Evolutionary conservation across 805 yeast genomes (phyloP), one percentile per base, ranked within the genome.

Genomic region (Candida verbasci): DNA sequence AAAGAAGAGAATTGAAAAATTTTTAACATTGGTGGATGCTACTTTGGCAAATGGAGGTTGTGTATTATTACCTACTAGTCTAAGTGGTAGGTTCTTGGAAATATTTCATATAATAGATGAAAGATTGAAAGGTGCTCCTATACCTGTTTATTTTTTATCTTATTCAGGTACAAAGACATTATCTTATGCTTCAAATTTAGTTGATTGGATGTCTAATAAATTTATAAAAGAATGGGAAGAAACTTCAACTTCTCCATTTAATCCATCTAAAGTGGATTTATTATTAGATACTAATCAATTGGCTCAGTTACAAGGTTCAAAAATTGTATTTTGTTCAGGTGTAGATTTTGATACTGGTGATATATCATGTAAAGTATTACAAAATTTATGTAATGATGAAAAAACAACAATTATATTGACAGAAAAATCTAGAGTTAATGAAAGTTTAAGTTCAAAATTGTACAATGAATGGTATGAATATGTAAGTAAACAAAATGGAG

Each of bases 121-220:
- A 20, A 82, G 76, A 49, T 62, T 86, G 42, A 62, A 62, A 44
- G 70, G 72, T 25, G 66, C 71, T 18, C 74, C 78, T 9, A 73
- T 80, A 9, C 96, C 96, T 0, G 79, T 93, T 8, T 65, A 85
- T 23, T 70, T 87, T 39, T 61, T 85, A n/a, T 78, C 95, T 3
- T 80, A 78, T 48, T 80, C 88, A 0, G 94, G 93, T 17, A 77
- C 87, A 3, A 79, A 91, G 50, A 72, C 82, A 3, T 58, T 93
- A 39, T 74, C 82, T 17, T 86, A 84, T 52, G 96, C 97, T 0
- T 76, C 86, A 10, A 83, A 88, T 38, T 84, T 93, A 82, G 62
- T 91, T 20, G 98, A 93, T 62, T 93, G 97, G 97, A 83, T 93
- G 88, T 80, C 95, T 0, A 76, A 91, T 0, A 72, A 81, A n/a